Evolutionary conservation across 1,284 basidiomycete genomes (phyloP).

Genomic region (Tylopilus sp.): DNA sequence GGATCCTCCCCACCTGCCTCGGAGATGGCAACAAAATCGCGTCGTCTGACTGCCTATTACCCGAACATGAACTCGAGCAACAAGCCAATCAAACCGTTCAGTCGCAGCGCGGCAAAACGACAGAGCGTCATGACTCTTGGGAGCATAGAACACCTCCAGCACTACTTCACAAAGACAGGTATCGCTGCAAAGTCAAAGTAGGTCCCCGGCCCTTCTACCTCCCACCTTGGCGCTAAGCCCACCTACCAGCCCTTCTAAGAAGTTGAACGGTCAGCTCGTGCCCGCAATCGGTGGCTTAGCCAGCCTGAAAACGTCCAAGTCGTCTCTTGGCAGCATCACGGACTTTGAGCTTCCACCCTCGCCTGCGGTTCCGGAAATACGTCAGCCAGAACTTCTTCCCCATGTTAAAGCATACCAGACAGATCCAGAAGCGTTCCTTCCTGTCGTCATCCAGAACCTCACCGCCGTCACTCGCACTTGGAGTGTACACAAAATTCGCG

Average conservation of each 20-base stretch:
- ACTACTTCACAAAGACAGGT: constrained; percentile 86
- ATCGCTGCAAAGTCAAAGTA: constrained; percentile 74
- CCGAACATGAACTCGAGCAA: constrained; percentile 72
- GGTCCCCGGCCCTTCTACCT: constrained; percentile 40
- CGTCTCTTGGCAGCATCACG: constrained; percentile 50
- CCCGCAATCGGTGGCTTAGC: constrained; percentile 71
- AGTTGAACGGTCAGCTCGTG: constrained; percentile 65
- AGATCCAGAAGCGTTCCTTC: constrained; percentile 73
- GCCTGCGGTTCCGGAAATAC: constrained; percentile 58
- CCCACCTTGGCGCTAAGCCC: constrained; percentile 6
- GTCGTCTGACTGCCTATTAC: constrained; percentile 74
- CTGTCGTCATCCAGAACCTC: constrained; percentile 74
- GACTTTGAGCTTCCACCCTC: constrained; percentile 74
- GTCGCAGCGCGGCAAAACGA: constrained; percentile 81
- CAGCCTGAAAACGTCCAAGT: constrained; percentile 48
- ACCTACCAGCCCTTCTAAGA: constrained; percentile 56
- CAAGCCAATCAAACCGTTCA: constrained; percentile 81
- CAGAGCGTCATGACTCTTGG: constrained; percentile 86
- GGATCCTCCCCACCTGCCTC: constrained; percentile 34
- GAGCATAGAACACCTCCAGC: constrained; percentile 86
- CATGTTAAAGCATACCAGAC: constrained; percentile 69
- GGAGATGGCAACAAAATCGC: constrained; percentile 40
- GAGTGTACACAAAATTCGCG: constrained; percentile 47
- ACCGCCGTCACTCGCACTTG: constrained; percentile 63
- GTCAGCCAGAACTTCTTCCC: constrained; percentile 55